A percentile compares a stretch with the other conserved stretches of the same genome.
Evolutionary conservation across 164 flowering plant genomes (phyloP).

Genomic region (Dillenia suffruticosa): DNA sequence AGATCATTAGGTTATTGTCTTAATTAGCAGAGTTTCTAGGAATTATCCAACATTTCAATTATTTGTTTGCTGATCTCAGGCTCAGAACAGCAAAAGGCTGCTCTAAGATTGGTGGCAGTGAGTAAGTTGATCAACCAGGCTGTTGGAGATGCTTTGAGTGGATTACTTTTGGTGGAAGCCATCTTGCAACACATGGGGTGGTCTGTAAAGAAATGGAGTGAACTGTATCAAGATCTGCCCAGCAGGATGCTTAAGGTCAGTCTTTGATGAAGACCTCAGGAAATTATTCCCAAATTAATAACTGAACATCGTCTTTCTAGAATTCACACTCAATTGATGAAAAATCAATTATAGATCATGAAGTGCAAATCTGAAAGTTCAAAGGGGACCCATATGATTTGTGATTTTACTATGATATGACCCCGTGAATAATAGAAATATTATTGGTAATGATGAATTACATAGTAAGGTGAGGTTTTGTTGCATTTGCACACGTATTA

Average conservation of each 20-base stretch:
- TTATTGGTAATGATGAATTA: not conserved
- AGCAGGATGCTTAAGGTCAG: slow-evolving; percentile 92
- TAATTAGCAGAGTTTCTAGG: not conserved
- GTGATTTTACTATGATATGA: not conserved
- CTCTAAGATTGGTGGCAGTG: slow-evolving; percentile 67
- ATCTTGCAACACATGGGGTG: slow-evolving; percentile 68
- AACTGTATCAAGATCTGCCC: slow-evolving; percentile 83
- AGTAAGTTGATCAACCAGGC: slow-evolving; percentile 89
- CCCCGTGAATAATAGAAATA: no score
- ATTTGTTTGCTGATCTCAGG: slow-evolving; percentile 38
- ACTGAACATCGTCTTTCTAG: no score
- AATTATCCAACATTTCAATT: not conserved
- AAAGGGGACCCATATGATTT: no score
- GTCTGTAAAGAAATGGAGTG: slow-evolving; percentile 80
- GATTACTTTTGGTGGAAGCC: slow-evolving; percentile 82
- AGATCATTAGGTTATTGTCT: no score
- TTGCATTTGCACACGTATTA: no score
- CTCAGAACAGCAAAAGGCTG: slow-evolving; percentile 75
- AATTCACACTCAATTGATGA: no score
- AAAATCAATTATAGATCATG: no score
- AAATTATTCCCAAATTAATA: no score
- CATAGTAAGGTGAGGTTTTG: no score
- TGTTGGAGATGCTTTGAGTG: slow-evolving; percentile 94
- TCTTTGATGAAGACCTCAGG: not conserved
- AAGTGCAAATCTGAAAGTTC: no score